Conservation (phyloP, 164 flowering plant species). For the Santalum album region DNA sequence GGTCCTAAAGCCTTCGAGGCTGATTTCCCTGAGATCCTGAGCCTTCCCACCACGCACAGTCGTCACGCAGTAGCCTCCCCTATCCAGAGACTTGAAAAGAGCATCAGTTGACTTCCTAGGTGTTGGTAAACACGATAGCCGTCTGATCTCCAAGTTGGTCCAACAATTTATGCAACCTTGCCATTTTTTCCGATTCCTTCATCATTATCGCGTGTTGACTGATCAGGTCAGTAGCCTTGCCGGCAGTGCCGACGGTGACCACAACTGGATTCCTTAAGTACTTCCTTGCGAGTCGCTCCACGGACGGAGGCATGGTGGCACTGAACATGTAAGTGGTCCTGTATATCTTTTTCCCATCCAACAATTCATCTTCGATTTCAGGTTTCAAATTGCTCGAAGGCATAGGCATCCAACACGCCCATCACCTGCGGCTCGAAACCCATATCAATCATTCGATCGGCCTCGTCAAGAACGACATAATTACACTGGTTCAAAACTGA, state of each 20-base stretch:
- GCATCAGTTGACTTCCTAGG: constrained; percentile 68
- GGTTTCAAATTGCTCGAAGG: constrained; percentile 90
- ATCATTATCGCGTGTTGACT: constrained; percentile 69
- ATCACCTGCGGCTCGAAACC: constrained; percentile 89
- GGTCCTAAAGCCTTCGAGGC: constrained; percentile 83
- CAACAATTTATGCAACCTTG: constrained; percentile 47
- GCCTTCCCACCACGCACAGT: constrained; percentile 91
- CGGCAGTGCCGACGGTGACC: constrained; percentile 87
- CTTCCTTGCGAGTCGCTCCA: constrained; percentile 88
- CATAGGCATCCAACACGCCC: constrained; percentile 86
- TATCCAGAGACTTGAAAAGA: constrained; percentile 63
- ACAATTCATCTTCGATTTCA: constrained; percentile 90
- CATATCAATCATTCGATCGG: constrained; percentile 95
- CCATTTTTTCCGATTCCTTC: constrained; percentile 69
- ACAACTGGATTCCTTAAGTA: constrained; percentile 89
- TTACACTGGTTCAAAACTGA: constrained; percentile 78
- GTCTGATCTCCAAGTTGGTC: constrained; percentile 83
- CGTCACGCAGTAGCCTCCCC: constrained; percentile 63
- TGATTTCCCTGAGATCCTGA: constrained; percentile 85
- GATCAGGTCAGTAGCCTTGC: constrained; percentile 77
- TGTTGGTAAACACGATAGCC: constrained; percentile 80
- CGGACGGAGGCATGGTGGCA: constrained; percentile 93
- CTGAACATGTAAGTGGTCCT: constrained; percentile 93
- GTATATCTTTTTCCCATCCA: constrained; percentile 76
- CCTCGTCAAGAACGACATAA: constrained; percentile 92